These are phyloP conservation scores for Penicillium bialowiezense DNA, from an alignment of 495 filamentous ascomycete genomes.

Conservation along the genomic window DNA sequence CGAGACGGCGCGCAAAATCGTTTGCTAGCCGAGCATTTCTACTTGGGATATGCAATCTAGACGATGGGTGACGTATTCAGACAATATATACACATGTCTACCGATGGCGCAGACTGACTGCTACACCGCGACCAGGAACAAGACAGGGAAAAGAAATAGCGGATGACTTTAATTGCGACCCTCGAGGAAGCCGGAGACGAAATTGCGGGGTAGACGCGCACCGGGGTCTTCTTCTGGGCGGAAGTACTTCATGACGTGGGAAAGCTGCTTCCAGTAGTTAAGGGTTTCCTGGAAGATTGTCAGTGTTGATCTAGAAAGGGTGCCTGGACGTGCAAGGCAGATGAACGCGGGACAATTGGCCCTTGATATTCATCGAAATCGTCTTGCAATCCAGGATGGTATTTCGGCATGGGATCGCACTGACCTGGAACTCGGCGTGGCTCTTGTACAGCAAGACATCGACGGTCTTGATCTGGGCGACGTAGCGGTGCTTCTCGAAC, in stretches of 20 bases:
- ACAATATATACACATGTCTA: conserved; percentile 46
- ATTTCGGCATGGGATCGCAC: conserved; percentile 1
- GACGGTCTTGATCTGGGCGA: conserved; percentile 80
- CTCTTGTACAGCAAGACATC: conserved; percentile 87
- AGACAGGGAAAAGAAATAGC: conserved; percentile 13
- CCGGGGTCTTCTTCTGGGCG: conserved; percentile 80
- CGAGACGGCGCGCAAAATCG: too few relatives aligned
- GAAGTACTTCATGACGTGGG: conserved; percentile 97
- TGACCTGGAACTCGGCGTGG: conserved; percentile 83
- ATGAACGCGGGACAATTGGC: background rate
- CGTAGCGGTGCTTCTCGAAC: conserved; percentile 93
- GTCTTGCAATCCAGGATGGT: background rate
- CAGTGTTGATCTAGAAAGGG: background rate
- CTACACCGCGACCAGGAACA: conserved; percentile 25
- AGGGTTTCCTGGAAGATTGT: conserved; percentile 72
- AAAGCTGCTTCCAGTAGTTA: conserved; percentile 98
- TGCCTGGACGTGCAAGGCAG: background rate
- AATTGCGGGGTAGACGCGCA: conserved; percentile 75
- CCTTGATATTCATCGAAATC: background rate
- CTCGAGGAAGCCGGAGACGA: conserved; percentile 93
- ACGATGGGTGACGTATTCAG: conserved; percentile 32
- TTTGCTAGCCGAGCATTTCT: too few relatives aligned
- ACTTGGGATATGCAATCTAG: background rate
- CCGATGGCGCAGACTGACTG: conserved; percentile 20
- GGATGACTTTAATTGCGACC: conserved; percentile 41